Evolutionary conservation across 2,329 filamentous ascomycete species (phyloP), one percentile per base, ranked within the genome.

Genomic region (Aquanectria penicillioides): DNA sequence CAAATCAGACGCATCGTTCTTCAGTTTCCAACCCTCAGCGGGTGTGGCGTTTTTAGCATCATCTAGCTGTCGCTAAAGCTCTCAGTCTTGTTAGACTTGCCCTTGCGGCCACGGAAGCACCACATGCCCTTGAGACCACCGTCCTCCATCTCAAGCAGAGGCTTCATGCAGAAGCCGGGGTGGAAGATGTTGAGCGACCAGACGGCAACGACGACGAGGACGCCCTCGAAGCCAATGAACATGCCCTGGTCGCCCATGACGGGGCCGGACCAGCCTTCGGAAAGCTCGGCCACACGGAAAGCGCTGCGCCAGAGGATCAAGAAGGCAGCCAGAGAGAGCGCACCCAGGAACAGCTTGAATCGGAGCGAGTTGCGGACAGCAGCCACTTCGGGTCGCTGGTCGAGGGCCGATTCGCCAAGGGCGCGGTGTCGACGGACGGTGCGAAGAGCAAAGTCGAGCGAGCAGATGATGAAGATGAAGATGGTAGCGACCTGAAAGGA

Each of bases 201-300:
- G 11, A 78, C 79, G 3, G 83, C 81, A 13, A 83, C 63, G 28
- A 78, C 71, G 33, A 86, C 78, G 75, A 85, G 78, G 37, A 80
- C 75, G 38, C 84, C 83, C 77, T 89, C 86, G 50, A 89, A 81
- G 5, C 75, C 82, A 59, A 88, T 80, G 69, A 89, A 88, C 55
- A 85, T 74, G 31, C 75, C 76, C 74, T 89, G 78, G 31, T 83
- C 73, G 28, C 69, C 73, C 71, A 89, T 88, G 65, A 91, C 72
- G 18, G 79, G 73, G 0, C 88, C 87, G 3, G 69, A 73, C 83
- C 87, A 92, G 1, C 89, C 89, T 49, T 83, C 78, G 62, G 82
- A 84, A 62, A 92, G 75, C 79, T 92, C 89, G 0, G 84, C 85
- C 18, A 90, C 84, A 52, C 89, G 83, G 73, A 87, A 92, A 36